Evolutionary conservation across 345 rosid genomes (phyloP), one percentile per base, ranked within the genome.

Genomic region (Aquilaria malaccensis): DNA sequence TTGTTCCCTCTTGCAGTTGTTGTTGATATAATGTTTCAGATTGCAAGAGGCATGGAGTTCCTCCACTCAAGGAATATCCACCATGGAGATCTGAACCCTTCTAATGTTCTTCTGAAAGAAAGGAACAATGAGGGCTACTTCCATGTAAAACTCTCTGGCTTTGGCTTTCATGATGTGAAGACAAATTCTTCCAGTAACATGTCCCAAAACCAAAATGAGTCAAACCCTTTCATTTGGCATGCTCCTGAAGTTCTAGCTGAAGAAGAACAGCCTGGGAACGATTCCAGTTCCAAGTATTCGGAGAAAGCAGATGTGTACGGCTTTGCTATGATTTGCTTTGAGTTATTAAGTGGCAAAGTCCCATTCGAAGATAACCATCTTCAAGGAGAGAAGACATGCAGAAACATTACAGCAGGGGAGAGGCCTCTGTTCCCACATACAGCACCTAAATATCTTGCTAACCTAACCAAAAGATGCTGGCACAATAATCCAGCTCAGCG

Each of bases 281-380:
- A 56, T 31, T 65, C 77, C 10, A 56, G 6, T 43, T 57, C 62
- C 0, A 90, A 81, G 81, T 77, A 71, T 75, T 72, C 90, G 0
- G 83, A 86, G 71, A 94, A 94, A 67, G 92, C 97, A 29, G 99
- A 94, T 67, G 89, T 88, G 10, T 94, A 94, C 70, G 89, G 99
- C 73, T 94, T 90, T 37, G 94, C 85, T n/a, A 94, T 94, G 97
- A 64, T 90, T 32, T 88, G 87, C 67, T 94, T 88, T 0, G 83
- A 82, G 80, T 88, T 94, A 50, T 64, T 90, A 55, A 85, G 96
- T 0, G 96, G 99, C 55, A 94, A 94, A 72, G 81, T 83, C 55
- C 93, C 99, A 0, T 94, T 90, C 29, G 99, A 90, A 70, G 99
- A 94, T 52, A 77, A 84, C 48, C 96, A 90, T 82, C 93, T 94